phyloP scores from a whole-genome alignment of 1,139 yeast genomes.

The Magnusiomyces paraingens region DNA sequence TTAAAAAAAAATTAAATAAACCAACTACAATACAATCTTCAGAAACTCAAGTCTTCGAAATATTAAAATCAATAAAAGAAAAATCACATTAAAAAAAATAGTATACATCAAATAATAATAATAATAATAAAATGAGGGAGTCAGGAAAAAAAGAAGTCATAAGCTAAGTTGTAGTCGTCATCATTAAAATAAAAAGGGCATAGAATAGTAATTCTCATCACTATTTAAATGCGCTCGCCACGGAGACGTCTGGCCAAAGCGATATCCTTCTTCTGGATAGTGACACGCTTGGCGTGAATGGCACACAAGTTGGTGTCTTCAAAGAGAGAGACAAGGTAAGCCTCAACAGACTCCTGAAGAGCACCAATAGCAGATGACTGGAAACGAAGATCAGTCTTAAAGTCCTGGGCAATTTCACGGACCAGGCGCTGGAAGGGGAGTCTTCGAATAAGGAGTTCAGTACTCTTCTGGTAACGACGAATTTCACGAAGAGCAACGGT shows the following conservation, averaged over 20 bases:
- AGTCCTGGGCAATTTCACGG: conserved; percentile 96
- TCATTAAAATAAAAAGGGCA: not conserved
- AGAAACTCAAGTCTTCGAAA: too few relatives aligned
- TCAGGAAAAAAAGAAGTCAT: not conserved
- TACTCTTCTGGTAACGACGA: conserved; percentile 98
- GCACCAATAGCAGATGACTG: conserved; percentile 99
- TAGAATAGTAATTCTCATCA: not conserved
- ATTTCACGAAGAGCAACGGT: conserved; percentile 99
- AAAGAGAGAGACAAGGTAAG: conserved; percentile 82
- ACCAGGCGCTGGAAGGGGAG: conserved; percentile 98
- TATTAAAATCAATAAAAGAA: too few relatives aligned
- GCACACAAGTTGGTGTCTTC: conserved; percentile 99
- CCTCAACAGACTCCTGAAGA: conserved; percentile 97
- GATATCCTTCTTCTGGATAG: conserved; percentile 98
- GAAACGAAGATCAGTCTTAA: conserved; percentile 97
- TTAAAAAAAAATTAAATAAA: too few relatives aligned
- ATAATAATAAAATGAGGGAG: too few relatives aligned
- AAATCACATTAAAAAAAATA: too few relatives aligned
- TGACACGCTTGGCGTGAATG: conserved; percentile 98
- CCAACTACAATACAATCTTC: too few relatives aligned
- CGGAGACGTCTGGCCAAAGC: conserved; percentile 99
- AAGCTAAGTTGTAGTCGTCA: not conserved
- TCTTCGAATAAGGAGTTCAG: conserved; percentile 94
- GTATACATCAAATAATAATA: too few relatives aligned
- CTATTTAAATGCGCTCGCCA: conserved; percentile 49